These are phyloP conservation scores for Xylariaceae sp. DNA, from an alignment of 2,329 filamentous ascomycete genomes.

Conservation along the genomic window DNA sequence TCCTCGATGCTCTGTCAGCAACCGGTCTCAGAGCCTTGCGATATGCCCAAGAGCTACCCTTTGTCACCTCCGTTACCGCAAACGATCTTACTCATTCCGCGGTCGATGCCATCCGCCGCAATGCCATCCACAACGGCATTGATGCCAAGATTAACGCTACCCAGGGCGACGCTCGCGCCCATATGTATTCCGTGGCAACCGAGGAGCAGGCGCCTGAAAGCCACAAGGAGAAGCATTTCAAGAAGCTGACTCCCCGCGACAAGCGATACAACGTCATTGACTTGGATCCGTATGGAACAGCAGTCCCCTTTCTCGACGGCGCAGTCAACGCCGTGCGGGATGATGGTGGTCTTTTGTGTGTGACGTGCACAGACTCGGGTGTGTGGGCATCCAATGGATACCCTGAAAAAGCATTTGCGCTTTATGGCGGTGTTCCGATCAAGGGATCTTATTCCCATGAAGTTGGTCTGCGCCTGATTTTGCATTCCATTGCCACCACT, in stretches of 20 bases:
- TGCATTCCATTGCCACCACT: conserved; percentile 73
- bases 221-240: conserved; percentile 35
- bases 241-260: conserved; percentile 37
- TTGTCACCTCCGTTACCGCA: conserved; percentile 73
- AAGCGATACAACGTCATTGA: conserved; percentile 90
- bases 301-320: conserved; percentile 85
- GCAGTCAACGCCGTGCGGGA: conserved; percentile 77
- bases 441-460: conserved; percentile 87
- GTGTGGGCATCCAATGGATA: conserved; percentile 95
- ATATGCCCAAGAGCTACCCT: conserved; percentile 87
- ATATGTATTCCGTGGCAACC: conserved; percentile 77
- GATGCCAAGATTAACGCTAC: conserved; percentile 65
- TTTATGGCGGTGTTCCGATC: conserved; percentile 87
- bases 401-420: conserved; percentile 83
- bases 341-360: conserved; percentile 84
- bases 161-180: conserved; percentile 76
- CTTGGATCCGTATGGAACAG: conserved; percentile 91
- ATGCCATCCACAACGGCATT: conserved; percentile 77
- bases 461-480: conserved; percentile 76
- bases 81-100: conserved; percentile 82
- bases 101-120: conserved; percentile 73
- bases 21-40: conserved; percentile 86
- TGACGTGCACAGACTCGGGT: conserved; percentile 93
- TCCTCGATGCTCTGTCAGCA: conserved; percentile 90
- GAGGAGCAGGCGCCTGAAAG: conserved; percentile 43